Base-by-base conservation (phyloP, 2,329 filamentous ascomycete species). In the Calonectria naviculata region DNA sequence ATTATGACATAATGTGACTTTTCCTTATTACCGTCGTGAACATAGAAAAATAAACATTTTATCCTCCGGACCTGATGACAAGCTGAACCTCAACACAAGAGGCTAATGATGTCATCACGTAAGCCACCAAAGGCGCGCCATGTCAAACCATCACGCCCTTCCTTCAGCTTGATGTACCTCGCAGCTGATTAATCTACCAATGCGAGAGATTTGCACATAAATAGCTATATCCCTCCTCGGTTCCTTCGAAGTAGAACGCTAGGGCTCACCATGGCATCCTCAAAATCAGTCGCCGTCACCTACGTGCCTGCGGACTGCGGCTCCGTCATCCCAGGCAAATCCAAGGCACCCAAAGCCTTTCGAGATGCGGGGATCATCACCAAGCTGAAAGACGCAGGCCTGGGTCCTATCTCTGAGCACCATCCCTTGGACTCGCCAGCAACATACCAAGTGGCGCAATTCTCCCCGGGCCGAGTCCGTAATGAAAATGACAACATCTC, bases 261-360 rank as follows among this genome's bases (percentile, higher is more conserved):
- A 29, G 9, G 15, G 10, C 26, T 19, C 46, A 29, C 46, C 2
- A 76, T 76, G 74, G 58, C 65, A 38, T 34, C 71, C 17, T 61
- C 68, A 24, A 15, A 29, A 3, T 64, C 66, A 8, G 42, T 72
- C 13, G 52, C 64, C 13, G 60, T 77, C 19, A 72, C 68, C 7
- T 76, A 77, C n/a, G 75, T 77, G 2, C 75, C 75, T 0, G 72
- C 75, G 5, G 73, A 75, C 29, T 77, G 73, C 28, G 75, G 75
- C 15, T 77, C 75, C 4, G 67, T 77, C 19, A 69, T 77, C 29
- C 75, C 75, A 1, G 75, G 75, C 38, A 77, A 77, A 71, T 77
- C 73, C 17, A 77, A 77, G 58, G 75, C 73, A 1, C 75, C 75
- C 0, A 17, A 74, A 42, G 75, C 75, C 5, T 77, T 77, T 24